Percentiles rank a stretch among this genome's conserved stretches.
Conservation (phyloP, 306 rosid species). For the Vigna reflexopilosa region DNA sequence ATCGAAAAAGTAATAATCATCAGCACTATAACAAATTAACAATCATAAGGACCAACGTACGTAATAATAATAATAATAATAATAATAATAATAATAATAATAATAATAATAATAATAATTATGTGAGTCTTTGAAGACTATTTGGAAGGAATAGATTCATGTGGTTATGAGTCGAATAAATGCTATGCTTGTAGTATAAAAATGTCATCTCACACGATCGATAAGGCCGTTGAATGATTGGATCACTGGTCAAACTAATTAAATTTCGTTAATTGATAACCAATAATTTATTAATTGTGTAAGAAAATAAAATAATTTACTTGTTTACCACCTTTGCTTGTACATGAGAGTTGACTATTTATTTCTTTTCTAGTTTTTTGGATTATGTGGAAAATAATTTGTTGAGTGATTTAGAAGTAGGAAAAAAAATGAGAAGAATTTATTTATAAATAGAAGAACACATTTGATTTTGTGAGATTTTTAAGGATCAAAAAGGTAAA, state of each 20-base stretch:
- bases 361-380: too few relatives aligned
- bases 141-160: slow-evolving; percentile 35
- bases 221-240: neutral
- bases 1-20: slow-evolving; percentile 1
- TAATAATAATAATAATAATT: slow-evolving; percentile 6
- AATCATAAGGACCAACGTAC: neutral
- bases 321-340: too few relatives aligned
- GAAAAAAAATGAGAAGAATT: too few relatives aligned
- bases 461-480: too few relatives aligned
- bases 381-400: too few relatives aligned
- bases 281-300: neutral
- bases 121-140: slow-evolving; percentile 19
- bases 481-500: too few relatives aligned
- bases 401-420: too few relatives aligned
- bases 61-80: neutral
- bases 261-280: neutral
- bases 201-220: neutral
- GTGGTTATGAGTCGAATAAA: neutral
- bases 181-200: neutral
- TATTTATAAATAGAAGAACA: too few relatives aligned
- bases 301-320: too few relatives aligned
- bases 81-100: slow-evolving; percentile 18
- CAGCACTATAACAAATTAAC: too few relatives aligned
- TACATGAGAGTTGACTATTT: too few relatives aligned
- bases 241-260: neutral